Percentiles rank a stretch among this genome's conserved stretches.
These are phyloP conservation scores for Tylopilus balloui DNA, from an alignment of 768 basidiomycete species.

Conservation along the genomic window DNA sequence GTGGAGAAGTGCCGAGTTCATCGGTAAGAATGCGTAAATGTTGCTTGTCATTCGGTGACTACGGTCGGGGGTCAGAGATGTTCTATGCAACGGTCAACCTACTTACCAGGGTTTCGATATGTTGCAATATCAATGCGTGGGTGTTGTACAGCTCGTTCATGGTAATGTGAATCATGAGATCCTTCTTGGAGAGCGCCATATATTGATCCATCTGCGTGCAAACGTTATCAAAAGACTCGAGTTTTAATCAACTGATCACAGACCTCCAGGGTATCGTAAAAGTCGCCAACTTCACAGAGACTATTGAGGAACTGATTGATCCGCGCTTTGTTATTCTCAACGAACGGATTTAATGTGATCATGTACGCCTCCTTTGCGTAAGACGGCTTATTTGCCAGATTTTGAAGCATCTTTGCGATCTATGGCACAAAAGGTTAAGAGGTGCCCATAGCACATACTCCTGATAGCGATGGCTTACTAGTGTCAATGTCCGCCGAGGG, in stretches of 20 bases:
- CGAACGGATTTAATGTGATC: constrained; percentile 97
- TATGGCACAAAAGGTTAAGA: constrained; percentile 28
- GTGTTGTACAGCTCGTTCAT: constrained; percentile 99
- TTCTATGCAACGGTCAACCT: not conserved
- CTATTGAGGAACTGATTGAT: constrained; percentile 97
- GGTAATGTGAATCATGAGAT: constrained; percentile 96
- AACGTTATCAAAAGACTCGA: not conserved
- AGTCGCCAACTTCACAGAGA: constrained; percentile 97
- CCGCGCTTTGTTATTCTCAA: constrained; percentile 96
- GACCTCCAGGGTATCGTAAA: constrained; percentile 97
- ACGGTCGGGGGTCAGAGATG: constrained; percentile 1
- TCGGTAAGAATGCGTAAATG: constrained; percentile 95
- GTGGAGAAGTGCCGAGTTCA: constrained; percentile 88
- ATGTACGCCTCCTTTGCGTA: constrained; percentile 98
- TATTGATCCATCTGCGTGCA: constrained; percentile 94
- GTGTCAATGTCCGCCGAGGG: constrained; percentile 90
- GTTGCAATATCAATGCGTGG: constrained; percentile 90
- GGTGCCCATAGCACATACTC: not conserved
- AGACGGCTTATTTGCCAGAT: constrained; percentile 96
- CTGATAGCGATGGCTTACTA: constrained; percentile 43
- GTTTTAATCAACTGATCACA: constrained; percentile 14
- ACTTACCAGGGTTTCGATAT: constrained; percentile 89
- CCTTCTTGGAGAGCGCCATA: constrained; percentile 99
- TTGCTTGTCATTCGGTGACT: constrained; percentile 98
- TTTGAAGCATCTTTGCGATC: constrained; percentile 99